Percentiles rank a stretch among this genome's conserved stretches.
These are phyloP conservation scores for Fusarium sp. DNA, from an alignment of 2,329 filamentous ascomycete genomes.

Conservation along the genomic window DNA sequence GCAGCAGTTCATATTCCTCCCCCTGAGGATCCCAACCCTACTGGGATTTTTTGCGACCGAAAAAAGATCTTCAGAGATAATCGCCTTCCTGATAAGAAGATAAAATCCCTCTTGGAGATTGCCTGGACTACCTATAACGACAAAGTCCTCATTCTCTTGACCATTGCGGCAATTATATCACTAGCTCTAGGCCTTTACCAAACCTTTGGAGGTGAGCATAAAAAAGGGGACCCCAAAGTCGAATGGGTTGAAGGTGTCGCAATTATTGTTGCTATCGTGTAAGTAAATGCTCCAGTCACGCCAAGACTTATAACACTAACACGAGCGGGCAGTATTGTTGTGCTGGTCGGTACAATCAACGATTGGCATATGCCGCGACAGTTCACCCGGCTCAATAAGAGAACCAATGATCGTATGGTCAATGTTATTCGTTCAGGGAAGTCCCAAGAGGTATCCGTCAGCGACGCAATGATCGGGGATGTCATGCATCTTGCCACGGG, in stretches of 20 bases:
- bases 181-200: conserved; percentile 75
- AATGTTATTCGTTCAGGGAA: conserved; percentile 74
- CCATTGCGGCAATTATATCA: conserved; percentile 72
- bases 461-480: conserved; percentile 74
- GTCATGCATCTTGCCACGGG: conserved; percentile 74
- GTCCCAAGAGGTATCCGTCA: conserved; percentile 68
- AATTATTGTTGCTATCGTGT: conserved; percentile 69
- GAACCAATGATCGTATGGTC: conserved; percentile 71
- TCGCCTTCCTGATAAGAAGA: conserved; percentile 68
- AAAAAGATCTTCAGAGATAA: conserved; percentile 66
- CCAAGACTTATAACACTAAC: conserved; percentile 40
- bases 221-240: conserved; percentile 59
- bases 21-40: conserved; percentile 32
- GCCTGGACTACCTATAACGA: conserved; percentile 78
- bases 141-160: conserved; percentile 75
- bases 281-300: conserved; percentile 41
- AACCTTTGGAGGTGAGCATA: conserved; percentile 62
- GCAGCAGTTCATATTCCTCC: conserved; percentile 39
- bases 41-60: conserved; percentile 39
- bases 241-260: conserved; percentile 75
- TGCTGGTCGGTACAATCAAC: conserved; percentile 68
- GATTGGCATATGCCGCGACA: conserved; percentile 75
- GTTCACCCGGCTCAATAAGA: conserved; percentile 67
- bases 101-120: conserved; percentile 66
- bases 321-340: conserved; percentile 57